Evolutionary conservation across 345 rosid species (phyloP), one percentile per base, ranked within the genome.

Genomic region (Gossypium ekmanianum): DNA sequence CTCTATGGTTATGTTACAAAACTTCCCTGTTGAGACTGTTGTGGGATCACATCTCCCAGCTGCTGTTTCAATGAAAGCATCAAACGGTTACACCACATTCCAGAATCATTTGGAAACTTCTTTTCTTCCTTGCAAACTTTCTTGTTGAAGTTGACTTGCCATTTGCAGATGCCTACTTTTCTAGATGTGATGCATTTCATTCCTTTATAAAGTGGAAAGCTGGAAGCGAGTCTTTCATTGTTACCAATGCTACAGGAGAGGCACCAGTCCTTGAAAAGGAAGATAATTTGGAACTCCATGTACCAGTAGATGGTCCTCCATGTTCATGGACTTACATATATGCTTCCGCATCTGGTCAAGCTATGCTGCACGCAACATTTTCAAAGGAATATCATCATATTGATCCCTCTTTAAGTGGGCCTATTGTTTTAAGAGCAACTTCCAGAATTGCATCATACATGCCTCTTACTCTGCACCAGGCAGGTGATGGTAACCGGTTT

Each of bases 11-110:
- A 90, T 94, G 95, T 84, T 90, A 77, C 97, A 81, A 74, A 81
- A 88, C 75, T 90, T 91, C 77, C 94, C 94, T 51, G 95, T 92
- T 41, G 97, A 94, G 89, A 85, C 89, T 71, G 88, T 87, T 76
- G 90, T 92, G 47, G 91, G 97, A 83, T 89, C 97, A 61, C 84
- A 87, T 82, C 87, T 94, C 74, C 80, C 78, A 80, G 92, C 94
- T 71, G 94, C 95, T 78, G 94, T 94, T 72, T 88, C 95, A 55
- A 81, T 94, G 93, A 89, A 87, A 82, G 80, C 92, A 71, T 78
- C 83, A 74, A 87, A 88, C 83, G 98, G 98, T 94, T 74, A 79
- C 76, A 51, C 39, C 71, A 16, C 41, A 58, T 74, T 24, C 74
- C 73, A 69, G 61, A 77, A 47, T 82, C 72, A 51, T 54, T 56